Evolutionary conservation across 345 rosid genomes (phyloP).

Genomic region (Rubroshorea leprosula): DNA sequence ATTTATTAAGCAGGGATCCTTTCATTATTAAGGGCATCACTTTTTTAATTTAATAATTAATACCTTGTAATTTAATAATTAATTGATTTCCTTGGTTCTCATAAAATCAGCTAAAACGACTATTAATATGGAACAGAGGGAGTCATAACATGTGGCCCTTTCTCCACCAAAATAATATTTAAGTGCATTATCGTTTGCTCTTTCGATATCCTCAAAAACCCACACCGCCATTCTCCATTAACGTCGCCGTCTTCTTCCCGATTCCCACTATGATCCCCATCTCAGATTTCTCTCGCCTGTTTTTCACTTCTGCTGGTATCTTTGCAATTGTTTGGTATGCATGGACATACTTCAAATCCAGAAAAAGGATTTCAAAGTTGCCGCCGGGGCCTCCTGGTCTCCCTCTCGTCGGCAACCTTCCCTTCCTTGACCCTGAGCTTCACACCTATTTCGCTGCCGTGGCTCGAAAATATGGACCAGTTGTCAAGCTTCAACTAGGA

Average conservation of each 20-base stretch:
- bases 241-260: background rate
- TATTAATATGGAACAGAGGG: too few species aligned
- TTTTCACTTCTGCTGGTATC: background rate
- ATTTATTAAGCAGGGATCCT: too few species aligned
- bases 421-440: conserved; percentile 46
- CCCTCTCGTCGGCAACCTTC: conserved; percentile 40
- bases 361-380: conserved; percentile 4
- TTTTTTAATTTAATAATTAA: too few species aligned
- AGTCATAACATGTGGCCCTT: too few species aligned
- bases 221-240: background rate
- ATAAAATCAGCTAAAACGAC: too few species aligned
- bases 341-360: conserved; percentile 9
- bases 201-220: too few species aligned
- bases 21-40: too few species aligned
- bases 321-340: conserved; percentile 12
- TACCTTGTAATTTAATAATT: too few species aligned
- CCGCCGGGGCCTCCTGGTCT: conserved; percentile 47
- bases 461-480: conserved; percentile 37
- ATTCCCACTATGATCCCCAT: background rate
- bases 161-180: too few species aligned
- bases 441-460: conserved; percentile 44
- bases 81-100: too few species aligned
- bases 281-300: background rate
- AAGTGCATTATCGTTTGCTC: too few species aligned
- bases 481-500: conserved; percentile 41